A percentile compares a stretch with the other conserved stretches of the same genome.
These are phyloP conservation scores for Porogramme epimiltina DNA, from an alignment of 1,284 basidiomycete genomes.

Conservation along the genomic window DNA sequence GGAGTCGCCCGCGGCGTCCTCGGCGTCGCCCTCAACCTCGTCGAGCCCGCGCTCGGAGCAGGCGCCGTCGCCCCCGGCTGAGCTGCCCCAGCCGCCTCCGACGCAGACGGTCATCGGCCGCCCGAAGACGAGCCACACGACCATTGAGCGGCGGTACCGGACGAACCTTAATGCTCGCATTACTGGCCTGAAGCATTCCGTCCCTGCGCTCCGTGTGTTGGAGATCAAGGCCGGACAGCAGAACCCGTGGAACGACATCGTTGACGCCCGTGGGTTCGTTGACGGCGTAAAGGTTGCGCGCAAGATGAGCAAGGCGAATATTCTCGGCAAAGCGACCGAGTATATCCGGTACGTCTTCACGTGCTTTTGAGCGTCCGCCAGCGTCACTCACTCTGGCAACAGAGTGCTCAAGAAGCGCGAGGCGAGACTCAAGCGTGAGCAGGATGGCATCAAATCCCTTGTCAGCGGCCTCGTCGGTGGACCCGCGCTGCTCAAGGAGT, in stretches of 20 bases:
- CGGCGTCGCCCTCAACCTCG: constrained; percentile 38
- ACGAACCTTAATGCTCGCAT: constrained; percentile 92
- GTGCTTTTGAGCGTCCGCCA: neutral
- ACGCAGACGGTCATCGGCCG: constrained; percentile 41
- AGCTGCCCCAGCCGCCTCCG: constrained; percentile 15
- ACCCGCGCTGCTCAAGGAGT: constrained; percentile 64
- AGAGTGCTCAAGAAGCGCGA: constrained; percentile 79
- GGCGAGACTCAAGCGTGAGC: constrained; percentile 66
- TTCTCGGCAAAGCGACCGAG: constrained; percentile 81
- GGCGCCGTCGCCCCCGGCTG: constrained; percentile 24
- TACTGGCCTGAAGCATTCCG: constrained; percentile 77
- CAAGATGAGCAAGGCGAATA: constrained; percentile 84
- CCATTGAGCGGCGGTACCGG: constrained; percentile 87
- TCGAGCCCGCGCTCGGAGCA: constrained; percentile 25
- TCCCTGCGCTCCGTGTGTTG: constrained; percentile 80
- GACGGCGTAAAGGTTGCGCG: constrained; percentile 83
- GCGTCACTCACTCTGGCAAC: neutral
- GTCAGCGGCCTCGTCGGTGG: constrained; percentile 72
- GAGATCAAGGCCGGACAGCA: constrained; percentile 37
- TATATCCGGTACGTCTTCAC: constrained; percentile 62
- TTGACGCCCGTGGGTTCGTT: constrained; percentile 76
- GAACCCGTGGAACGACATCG: constrained; percentile 47
- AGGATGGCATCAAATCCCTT: constrained; percentile 68
- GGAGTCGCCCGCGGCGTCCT: constrained; percentile 29
- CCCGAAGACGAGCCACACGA: constrained; percentile 89